phyloP scores from a whole-genome alignment of 768 basidiomycete genomes.

The Pisolithus microcarpus region DNA sequence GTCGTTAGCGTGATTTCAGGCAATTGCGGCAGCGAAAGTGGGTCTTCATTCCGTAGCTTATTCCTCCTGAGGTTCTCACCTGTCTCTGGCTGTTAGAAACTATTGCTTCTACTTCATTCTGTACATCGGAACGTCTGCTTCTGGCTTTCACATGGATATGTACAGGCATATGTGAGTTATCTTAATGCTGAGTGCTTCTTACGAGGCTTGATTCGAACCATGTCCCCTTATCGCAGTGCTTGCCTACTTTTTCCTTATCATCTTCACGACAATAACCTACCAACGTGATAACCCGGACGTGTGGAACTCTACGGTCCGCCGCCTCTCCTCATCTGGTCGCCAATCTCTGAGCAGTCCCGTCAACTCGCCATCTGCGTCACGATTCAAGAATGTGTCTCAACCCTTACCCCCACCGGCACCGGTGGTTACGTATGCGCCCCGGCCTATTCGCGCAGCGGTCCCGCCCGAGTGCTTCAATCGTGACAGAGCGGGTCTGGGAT shows the following conservation, averaged over 20 bases:
- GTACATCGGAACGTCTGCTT: conserved; percentile 49
- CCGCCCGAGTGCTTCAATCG: conserved; percentile 22
- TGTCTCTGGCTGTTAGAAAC: neutral
- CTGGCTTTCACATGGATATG: conserved; percentile 56
- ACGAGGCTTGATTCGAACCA: neutral
- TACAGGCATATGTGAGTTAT: conserved; percentile 34
- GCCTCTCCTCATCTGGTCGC: conserved; percentile 28
- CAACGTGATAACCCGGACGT: conserved; percentile 39
- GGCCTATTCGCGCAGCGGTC: conserved; percentile 34
- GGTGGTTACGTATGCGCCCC: conserved; percentile 38
- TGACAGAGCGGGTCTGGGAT: conserved; percentile 32
- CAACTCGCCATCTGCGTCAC: conserved; percentile 28
- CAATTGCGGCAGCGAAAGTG: conserved; percentile 30
- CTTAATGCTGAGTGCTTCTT: neutral
- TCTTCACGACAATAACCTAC: conserved; percentile 37
- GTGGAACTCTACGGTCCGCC: conserved; percentile 45
- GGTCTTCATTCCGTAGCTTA: neutral
- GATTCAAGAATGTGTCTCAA: conserved; percentile 27
- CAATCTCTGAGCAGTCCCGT: conserved; percentile 29
- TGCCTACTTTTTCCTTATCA: conserved; percentile 46
- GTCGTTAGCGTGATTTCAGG: conserved; percentile 39
- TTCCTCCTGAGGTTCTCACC: neutral
- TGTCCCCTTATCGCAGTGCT: conserved; percentile 37
- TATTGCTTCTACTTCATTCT: conserved; percentile 16
- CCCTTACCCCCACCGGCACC: neutral